Evolutionary conservation across 179 eudicot species (phyloP).

Genomic region (Carnegiea gigantea): DNA sequence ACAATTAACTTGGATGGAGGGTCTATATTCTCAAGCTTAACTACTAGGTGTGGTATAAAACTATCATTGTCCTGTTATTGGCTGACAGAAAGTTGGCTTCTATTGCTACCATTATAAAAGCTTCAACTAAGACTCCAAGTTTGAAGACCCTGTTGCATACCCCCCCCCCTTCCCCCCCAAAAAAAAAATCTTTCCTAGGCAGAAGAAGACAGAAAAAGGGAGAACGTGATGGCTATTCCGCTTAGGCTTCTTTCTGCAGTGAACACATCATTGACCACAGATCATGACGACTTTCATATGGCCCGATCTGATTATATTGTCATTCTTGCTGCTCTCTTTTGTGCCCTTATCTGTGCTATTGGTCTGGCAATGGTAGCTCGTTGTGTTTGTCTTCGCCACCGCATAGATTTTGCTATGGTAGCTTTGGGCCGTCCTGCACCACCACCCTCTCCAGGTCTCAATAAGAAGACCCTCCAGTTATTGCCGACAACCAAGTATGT

Average conservation of each 20-base stretch:
- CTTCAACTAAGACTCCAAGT: conserved; percentile 14
- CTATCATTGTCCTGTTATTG: conserved; percentile 31
- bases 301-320: conserved; percentile 37
- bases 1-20: background rate
- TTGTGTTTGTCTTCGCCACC: conserved; percentile 32
- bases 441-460: conserved; percentile 39
- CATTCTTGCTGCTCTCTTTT: conserved; percentile 41
- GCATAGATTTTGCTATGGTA: background rate
- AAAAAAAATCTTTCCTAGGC: background rate
- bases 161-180: background rate
- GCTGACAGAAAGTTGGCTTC: conserved; percentile 30
- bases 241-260: conserved; percentile 33
- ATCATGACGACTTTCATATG: conserved; percentile 10
- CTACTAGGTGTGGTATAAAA: conserved; percentile 16
- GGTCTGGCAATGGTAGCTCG: conserved; percentile 45
- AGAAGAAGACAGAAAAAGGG: background rate
- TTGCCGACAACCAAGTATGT: conserved; percentile 37
- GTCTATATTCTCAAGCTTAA: conserved; percentile 11
- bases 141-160: conserved; percentile 9
- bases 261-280: conserved; percentile 22
- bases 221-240: conserved; percentile 22
- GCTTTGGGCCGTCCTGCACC: conserved; percentile 21
- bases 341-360: conserved; percentile 43
- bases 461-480: conserved; percentile 30
- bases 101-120: conserved; percentile 26